Percentiles rank a stretch among this genome's conserved stretches.
phyloP scores from a whole-genome alignment of 73 alveolate genomes.

The Paramecium octaurelia region DNA sequence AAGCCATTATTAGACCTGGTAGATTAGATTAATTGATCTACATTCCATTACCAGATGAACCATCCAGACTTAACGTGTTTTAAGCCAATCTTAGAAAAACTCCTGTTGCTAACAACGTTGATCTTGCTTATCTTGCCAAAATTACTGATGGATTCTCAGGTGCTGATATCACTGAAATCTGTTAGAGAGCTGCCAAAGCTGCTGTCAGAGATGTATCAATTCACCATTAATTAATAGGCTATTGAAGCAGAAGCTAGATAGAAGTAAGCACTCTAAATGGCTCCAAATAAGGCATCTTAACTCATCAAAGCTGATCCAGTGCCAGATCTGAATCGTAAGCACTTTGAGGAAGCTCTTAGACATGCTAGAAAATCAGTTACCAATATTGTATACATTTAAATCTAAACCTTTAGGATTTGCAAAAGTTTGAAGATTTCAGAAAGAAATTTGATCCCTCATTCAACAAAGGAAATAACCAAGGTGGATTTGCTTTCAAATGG shows the following conservation, averaged over 20 bases:
- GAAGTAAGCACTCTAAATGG: slow-evolving; percentile 71
- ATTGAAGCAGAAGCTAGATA: slow-evolving; percentile 92
- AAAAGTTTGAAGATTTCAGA: slow-evolving; percentile 90
- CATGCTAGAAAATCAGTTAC: slow-evolving; percentile 91
- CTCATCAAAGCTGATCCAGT: slow-evolving; percentile 85
- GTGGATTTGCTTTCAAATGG: slow-evolving; percentile 56
- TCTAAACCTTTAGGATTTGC: slow-evolving; percentile 71
- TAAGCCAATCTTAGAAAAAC: slow-evolving; percentile 95
- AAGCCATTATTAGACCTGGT: slow-evolving; percentile 98
- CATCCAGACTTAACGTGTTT: slow-evolving; percentile 81
- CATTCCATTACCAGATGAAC: slow-evolving; percentile 95
- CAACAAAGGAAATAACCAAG: slow-evolving; percentile 31
- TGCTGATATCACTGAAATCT: slow-evolving; percentile 96
- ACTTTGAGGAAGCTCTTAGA: slow-evolving; percentile 91
- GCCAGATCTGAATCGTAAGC: slow-evolving; percentile 88
- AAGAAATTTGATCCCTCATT: slow-evolving; percentile 88
- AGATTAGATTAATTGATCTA: slow-evolving; percentile 90
- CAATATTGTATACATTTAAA: slow-evolving; percentile 40
- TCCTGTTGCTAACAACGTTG: slow-evolving; percentile 93
- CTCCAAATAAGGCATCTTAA: slow-evolving; percentile 76
- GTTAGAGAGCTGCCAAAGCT: slow-evolving; percentile 96
- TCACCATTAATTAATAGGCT: neutral
- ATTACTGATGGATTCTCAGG: slow-evolving; percentile 98
- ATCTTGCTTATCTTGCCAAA: slow-evolving; percentile 88
- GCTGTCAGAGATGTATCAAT: slow-evolving; percentile 89